phyloP scores from a whole-genome alignment of 176 grass and related monocot genomes.

The Aegilops tauschii region DNA sequence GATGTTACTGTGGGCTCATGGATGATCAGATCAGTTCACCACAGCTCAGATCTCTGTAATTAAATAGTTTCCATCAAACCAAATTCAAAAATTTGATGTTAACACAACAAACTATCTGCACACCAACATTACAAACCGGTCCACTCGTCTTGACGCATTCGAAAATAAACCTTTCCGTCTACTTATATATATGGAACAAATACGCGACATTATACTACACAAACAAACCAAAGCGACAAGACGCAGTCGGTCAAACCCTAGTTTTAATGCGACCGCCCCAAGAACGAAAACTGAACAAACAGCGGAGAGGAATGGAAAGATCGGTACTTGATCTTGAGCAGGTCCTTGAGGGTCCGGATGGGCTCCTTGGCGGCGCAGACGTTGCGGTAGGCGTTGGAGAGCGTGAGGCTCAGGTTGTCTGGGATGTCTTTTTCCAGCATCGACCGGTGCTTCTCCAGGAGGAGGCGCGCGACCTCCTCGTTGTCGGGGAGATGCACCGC shows the following conservation, averaged over 20 bases:
- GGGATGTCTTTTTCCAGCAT: conserved; percentile 49
- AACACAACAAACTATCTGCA: conserved; percentile 2
- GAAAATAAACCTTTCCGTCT: not conserved
- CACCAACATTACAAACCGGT: not conserved
- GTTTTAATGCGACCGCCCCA: not conserved
- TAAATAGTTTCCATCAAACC: not conserved
- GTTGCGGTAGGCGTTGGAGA: conserved; percentile 60
- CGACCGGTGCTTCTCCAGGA: conserved; percentile 69
- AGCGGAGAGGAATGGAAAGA: not conserved
- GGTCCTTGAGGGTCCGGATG: conserved; percentile 71
- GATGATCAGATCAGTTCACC: not conserved
- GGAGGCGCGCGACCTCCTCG: conserved; percentile 52
- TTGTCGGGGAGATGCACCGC: conserved; percentile 61
- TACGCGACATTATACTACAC: not conserved
- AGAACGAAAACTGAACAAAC: not conserved
- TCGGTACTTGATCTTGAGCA: conserved; percentile 68
- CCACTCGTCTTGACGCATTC: not conserved
- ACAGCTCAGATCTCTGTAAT: not conserved
- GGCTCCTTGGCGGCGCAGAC: conserved; percentile 64
- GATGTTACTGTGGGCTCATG: not conserved
- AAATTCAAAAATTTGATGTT: not conserved
- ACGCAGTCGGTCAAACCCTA: not conserved
- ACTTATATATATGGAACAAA: not conserved
- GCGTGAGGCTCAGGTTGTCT: conserved; percentile 58
- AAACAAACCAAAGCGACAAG: conserved; percentile 9